Base-by-base conservation (phyloP, 805 yeast species). In the Saccharomycopsis oosterbeekiorum region DNA sequence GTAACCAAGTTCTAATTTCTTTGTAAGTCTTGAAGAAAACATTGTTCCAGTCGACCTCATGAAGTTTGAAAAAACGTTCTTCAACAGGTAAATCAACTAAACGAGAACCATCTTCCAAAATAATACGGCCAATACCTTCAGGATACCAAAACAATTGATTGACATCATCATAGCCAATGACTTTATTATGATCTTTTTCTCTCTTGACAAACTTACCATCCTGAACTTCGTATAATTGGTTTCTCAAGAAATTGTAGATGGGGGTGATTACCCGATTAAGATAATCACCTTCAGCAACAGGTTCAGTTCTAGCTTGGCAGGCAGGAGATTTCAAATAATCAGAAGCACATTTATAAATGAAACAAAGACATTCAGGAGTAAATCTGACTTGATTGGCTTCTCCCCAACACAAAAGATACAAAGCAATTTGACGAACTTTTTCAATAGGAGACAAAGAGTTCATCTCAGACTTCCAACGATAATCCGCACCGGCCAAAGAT, bases 81-180 rank as follows among this genome's bases (percentile, higher is more conserved):
- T 84, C 89, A 62, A 84, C 82, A 42, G 97, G 96, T 69, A 92
- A 77, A 69, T 94, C 98, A 59, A 92, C 89, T 68, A 94, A 79
- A 73, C 97, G 85, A 19, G 96, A 80, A 67, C 97, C 97, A 72
- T 94, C 98, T 72, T 88, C 94, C 69, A 93, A 83, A 58, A 86
- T 82, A 69, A 94, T 92, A 76, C 94, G 86, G 63, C 96, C 86
- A 67, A 94, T 88, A 81, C 99, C 99, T 77, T 96, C 98, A 56
- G 98, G 97, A 76, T 96, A 94, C 99, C 99, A 94, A 78, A 96
- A 94, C 69, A 94, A 81, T 80, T 94, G 99, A 76, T 94, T 94
- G 64, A 94, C 96, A 79, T 94, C 99, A 78, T 94, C 99, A 74
- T 94, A 94, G 74, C 99, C 96, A 69, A 88, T 81, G 65, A 84